Evolutionary conservation across 2,329 filamentous ascomycete genomes (phyloP).

Genomic region (Fusarium coffeatum): DNA sequence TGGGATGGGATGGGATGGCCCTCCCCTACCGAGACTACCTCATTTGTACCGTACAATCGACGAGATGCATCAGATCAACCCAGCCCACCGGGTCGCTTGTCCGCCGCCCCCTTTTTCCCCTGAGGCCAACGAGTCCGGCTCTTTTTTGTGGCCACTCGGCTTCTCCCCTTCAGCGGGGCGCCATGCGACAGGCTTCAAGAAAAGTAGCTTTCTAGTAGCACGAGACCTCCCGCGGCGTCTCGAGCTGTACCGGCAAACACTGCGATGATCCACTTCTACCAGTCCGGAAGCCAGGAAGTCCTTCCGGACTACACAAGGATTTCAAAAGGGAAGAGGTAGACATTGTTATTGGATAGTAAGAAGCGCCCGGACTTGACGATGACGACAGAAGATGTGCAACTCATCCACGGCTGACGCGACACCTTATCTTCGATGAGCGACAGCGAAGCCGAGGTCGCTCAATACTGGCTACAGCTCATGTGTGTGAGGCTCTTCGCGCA

Average conservation of each 20-base stretch:
- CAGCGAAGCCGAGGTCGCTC: constrained; percentile 29
- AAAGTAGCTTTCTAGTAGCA: constrained; percentile 43
- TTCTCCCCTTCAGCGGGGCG: constrained; percentile 46
- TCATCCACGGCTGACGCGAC: constrained; percentile 43
- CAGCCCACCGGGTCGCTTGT: constrained; percentile 47
- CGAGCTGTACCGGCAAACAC: constrained; percentile 41
- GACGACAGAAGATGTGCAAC: constrained; percentile 44
- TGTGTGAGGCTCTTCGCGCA: background rate
- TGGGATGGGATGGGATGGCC: constrained; percentile 14
- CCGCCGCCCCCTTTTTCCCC: constrained; percentile 47
- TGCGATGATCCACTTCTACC: constrained; percentile 32
- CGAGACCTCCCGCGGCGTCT: constrained; percentile 33
- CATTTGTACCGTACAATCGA: constrained; percentile 35
- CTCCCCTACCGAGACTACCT: constrained; percentile 36
- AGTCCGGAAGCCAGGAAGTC: constrained; percentile 45
- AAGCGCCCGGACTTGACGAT: constrained; percentile 39
- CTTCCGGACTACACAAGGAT: constrained; percentile 38
- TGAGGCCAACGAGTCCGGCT: constrained; percentile 38
- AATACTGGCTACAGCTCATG: constrained; percentile 13
- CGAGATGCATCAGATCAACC: constrained; percentile 49
- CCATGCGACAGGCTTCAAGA: constrained; percentile 44
- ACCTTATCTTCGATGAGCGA: constrained; percentile 24
- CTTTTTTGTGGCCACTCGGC: constrained; percentile 43
- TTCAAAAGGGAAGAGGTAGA: constrained; percentile 20
- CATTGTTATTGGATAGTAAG: constrained; percentile 35